Conservation (phyloP, 2,329 filamentous ascomycete genomes). For the Teratosphaeriaceae sp. region DNA sequence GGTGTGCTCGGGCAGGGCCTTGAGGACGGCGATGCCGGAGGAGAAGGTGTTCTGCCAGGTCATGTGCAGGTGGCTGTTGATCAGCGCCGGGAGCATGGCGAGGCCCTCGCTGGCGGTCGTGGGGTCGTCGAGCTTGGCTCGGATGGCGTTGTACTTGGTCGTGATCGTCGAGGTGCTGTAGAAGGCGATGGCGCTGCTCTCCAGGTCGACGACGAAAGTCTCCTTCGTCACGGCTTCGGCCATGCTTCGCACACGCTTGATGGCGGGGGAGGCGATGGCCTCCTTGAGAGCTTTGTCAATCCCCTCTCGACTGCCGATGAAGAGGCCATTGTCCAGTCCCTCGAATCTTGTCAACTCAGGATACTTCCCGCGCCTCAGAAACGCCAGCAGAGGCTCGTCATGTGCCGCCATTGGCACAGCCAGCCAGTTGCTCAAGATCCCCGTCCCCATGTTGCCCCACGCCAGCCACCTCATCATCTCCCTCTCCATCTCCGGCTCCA, state of each 20-base stretch:
- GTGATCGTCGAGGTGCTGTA: slow-evolving; percentile 62
- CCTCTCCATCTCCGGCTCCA: slow-evolving; percentile 56
- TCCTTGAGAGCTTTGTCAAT: slow-evolving; percentile 38
- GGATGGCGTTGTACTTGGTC: slow-evolving; percentile 60
- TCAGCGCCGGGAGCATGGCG: slow-evolving; percentile 61
- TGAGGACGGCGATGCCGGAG: slow-evolving; percentile 71
- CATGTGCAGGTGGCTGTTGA: slow-evolving; percentile 77
- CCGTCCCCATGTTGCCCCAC: slow-evolving; percentile 85
- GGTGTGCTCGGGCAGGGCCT: slow-evolving; percentile 70
- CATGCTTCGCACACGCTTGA: slow-evolving; percentile 59
- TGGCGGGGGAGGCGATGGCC: slow-evolving; percentile 39
- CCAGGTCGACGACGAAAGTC: slow-evolving; percentile 58
- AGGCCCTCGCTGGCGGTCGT: slow-evolving; percentile 53
- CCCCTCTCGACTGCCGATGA: slow-evolving; percentile 58
- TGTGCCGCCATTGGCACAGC: slow-evolving; percentile 75
- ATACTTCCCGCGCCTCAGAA: slow-evolving; percentile 69
- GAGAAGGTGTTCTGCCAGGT: slow-evolving; percentile 77
- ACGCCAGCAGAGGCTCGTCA: slow-evolving; percentile 64
- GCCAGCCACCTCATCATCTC: slow-evolving; percentile 83
- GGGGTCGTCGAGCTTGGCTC: slow-evolving; percentile 51
- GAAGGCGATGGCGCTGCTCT: slow-evolving; percentile 64
- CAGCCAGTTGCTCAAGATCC: slow-evolving; percentile 71
- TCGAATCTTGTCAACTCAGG: slow-evolving; percentile 68
- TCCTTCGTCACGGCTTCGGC: slow-evolving; percentile 53
- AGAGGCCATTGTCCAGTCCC: slow-evolving; percentile 62